phyloP scores from a whole-genome alignment of 2,329 filamentous ascomycete species.

The Ceratocystiopsis minuta region DNA sequence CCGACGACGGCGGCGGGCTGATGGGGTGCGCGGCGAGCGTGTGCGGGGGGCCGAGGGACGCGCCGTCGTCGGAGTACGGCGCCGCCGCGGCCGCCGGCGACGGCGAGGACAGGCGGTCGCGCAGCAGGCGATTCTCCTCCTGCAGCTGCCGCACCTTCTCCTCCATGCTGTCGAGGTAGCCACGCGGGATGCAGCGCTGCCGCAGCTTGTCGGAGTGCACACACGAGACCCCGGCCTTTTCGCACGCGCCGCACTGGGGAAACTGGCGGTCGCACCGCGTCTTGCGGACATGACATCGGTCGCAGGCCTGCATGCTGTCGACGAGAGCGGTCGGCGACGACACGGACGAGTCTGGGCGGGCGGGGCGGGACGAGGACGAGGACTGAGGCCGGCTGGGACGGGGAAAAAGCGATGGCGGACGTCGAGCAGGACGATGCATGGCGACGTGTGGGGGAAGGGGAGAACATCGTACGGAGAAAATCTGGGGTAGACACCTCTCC shows the following conservation, averaged over 20 bases:
- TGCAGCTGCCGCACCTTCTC: constrained; percentile 2
- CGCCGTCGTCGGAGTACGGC: no score
- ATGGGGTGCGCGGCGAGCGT: neutral
- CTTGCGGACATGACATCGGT: constrained; percentile 8
- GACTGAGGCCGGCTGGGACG: no score
- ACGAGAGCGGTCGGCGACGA: no score
- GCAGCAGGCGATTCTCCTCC: constrained; percentile 4
- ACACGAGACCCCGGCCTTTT: constrained; percentile 4
- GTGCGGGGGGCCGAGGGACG: neutral
- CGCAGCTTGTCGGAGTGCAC: constrained; percentile 6
- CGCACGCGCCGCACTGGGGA: constrained; percentile 7
- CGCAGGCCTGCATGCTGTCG: constrained; percentile 6
- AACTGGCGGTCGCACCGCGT: constrained; percentile 7
- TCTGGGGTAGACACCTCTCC: no score
- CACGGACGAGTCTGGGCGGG: no score
- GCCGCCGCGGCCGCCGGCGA: neutral
- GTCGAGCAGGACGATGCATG: no score
- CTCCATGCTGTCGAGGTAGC: constrained; percentile 8
- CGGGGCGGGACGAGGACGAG: no score
- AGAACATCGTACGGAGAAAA: no score
- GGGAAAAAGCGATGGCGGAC: no score
- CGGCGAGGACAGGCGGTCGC: neutral
- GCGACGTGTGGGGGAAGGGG: no score
- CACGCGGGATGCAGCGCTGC: constrained; percentile 5
- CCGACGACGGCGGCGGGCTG: neutral